Evolutionary conservation across 208 protist species (phyloP).

Genomic region (Trypanosoma scelopori): DNA sequence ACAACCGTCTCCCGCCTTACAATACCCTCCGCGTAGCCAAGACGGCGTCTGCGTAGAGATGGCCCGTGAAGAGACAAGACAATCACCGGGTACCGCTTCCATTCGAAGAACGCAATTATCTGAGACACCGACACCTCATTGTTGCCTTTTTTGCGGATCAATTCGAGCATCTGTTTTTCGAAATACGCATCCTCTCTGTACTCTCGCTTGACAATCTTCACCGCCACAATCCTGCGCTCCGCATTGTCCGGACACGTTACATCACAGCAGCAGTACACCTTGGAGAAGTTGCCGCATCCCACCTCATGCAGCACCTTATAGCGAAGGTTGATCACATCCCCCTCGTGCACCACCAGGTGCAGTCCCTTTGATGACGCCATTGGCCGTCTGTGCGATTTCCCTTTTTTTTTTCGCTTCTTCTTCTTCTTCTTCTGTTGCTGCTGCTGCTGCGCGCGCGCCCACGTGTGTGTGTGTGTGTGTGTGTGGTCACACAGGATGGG

Average conservation of each 20-base stretch:
- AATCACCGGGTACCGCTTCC: conserved; percentile 65
- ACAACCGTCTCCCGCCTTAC: conserved; percentile 58
- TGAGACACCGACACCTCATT: conserved; percentile 42
- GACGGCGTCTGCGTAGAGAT: conserved; percentile 58
- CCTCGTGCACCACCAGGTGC: conserved; percentile 53
- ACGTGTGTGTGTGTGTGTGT: too few species aligned
- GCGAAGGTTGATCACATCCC: conserved; percentile 50
- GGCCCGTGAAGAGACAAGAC: conserved; percentile 82
- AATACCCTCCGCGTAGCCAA: conserved; percentile 63
- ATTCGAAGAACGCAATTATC: conserved; percentile 83
- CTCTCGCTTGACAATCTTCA: conserved; percentile 86
- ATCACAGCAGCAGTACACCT: conserved; percentile 73
- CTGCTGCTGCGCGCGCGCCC: too few species aligned
- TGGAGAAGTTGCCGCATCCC: conserved; percentile 84
- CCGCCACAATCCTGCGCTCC: conserved; percentile 40
- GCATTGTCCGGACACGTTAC: conserved; percentile 13
- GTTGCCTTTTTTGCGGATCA: conserved; percentile 52
- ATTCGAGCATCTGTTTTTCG: conserved; percentile 75
- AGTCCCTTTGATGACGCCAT: conserved; percentile 47
- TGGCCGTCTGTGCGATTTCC: background rate
- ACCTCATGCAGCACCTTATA: conserved; percentile 69
- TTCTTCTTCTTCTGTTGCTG: too few species aligned
- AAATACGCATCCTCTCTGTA: conserved; percentile 77
- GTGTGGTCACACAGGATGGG: too few species aligned
- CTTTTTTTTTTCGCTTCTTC: too few species aligned